A percentile compares a stretch with the other conserved stretches of the same genome.
Evolutionary conservation across 805 yeast genomes (phyloP).

Genomic region (Schwanniomyces polymorphus): DNA sequence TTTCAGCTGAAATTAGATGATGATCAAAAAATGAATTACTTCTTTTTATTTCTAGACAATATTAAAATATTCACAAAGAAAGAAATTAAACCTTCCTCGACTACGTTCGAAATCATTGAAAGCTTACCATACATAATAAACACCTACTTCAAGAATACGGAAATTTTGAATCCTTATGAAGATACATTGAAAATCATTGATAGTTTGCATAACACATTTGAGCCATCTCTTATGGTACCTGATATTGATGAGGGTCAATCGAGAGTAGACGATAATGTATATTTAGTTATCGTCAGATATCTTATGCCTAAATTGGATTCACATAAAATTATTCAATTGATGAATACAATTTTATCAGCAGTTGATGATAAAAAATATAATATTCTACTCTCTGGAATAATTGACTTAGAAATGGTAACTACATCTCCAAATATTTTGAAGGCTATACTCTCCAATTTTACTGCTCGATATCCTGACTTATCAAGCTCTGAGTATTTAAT

Average conservation of each 20-base stretch:
- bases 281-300: slow-evolving; percentile 7
- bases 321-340: slow-evolving; percentile 12
- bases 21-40: slow-evolving; percentile 23
- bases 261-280: slow-evolving; percentile 8
- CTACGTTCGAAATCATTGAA: slow-evolving; percentile 32
- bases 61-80: slow-evolving; percentile 28
- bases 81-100: slow-evolving; percentile 26
- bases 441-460: slow-evolving; percentile 16
- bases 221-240: slow-evolving; percentile 17
- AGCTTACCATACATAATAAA: slow-evolving; percentile 26
- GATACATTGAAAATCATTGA: slow-evolving; percentile 21
- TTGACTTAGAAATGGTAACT: slow-evolving; percentile 8
- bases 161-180: slow-evolving; percentile 13
- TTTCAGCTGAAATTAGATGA: slow-evolving; percentile 22
- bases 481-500: slow-evolving; percentile 15
- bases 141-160: slow-evolving; percentile 16
- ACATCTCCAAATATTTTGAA: slow-evolving; percentile 10
- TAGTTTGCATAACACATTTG: slow-evolving; percentile 34
- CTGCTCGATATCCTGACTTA: slow-evolving; percentile 16
- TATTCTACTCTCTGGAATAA: slow-evolving; percentile 16
- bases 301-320: slow-evolving; percentile 8
- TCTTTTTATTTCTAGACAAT: slow-evolving; percentile 23
- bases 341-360: slow-evolving; percentile 11
- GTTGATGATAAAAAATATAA: slow-evolving; percentile 17
- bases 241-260: slow-evolving; percentile 2